These are phyloP conservation scores for Cytospora paraplurivora DNA, from an alignment of 2,329 filamentous ascomycete species.

Conservation along the genomic window DNA sequence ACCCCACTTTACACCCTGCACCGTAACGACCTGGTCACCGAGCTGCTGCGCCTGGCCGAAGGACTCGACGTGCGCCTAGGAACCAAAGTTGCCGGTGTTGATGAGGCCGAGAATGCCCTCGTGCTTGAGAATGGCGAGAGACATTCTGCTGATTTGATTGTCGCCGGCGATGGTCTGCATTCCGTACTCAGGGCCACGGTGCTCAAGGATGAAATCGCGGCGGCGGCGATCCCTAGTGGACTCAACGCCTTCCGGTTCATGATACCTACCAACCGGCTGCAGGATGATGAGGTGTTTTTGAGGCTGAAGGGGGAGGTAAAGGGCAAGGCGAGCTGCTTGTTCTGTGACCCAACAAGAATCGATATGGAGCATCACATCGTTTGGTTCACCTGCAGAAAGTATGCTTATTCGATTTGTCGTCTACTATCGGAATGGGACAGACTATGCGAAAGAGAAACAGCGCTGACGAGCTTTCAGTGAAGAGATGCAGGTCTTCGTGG, in stretches of 20 bases:
- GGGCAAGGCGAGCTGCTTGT: constrained; percentile 28
- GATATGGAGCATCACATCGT: constrained; percentile 34
- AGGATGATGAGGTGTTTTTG: constrained; percentile 32
- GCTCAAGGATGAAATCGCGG: constrained; percentile 29
- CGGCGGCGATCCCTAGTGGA: constrained; percentile 29
- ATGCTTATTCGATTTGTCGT: neutral
- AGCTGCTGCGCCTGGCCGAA: constrained; percentile 32
- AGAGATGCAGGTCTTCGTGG: constrained; percentile 37
- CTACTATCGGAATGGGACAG: neutral
- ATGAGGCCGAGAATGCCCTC: constrained; percentile 21
- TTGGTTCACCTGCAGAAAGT: constrained; percentile 38
- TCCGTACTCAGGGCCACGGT: constrained; percentile 30
- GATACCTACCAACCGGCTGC: constrained; percentile 25
- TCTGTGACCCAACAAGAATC: constrained; percentile 30
- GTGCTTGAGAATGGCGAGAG: constrained; percentile 31
- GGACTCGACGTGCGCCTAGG: constrained; percentile 31
- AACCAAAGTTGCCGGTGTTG: constrained; percentile 32
- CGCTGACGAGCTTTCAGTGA: constrained; percentile 28
- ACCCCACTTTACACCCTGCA: constrained; percentile 33
- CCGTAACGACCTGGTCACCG: constrained; percentile 36
- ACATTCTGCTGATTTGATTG: constrained; percentile 36
- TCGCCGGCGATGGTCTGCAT: constrained; percentile 38
- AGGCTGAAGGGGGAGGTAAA: constrained; percentile 28
- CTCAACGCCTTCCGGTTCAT: constrained; percentile 34
- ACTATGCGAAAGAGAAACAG: neutral